Conservation (phyloP, 148 eudicot genomes). For the Vaccinium corymbosum region DNA sequence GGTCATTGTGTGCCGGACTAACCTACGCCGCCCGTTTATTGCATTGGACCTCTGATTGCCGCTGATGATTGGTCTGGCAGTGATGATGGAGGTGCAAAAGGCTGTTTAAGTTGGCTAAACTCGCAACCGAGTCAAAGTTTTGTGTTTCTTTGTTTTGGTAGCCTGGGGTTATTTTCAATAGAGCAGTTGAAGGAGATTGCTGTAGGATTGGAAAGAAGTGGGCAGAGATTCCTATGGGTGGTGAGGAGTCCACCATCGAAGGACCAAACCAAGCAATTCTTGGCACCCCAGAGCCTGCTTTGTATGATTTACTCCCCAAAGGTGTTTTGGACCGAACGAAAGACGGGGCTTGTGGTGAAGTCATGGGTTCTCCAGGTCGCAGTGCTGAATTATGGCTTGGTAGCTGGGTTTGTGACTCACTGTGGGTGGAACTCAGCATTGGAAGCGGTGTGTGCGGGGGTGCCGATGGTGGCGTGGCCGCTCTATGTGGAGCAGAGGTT, state of each 20-base stretch:
- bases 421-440: slow-evolving; percentile 64
- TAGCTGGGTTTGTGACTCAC: slow-evolving; percentile 60
- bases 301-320: slow-evolving; percentile 33
- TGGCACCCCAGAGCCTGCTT: slow-evolving; percentile 32
- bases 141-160: slow-evolving; percentile 56
- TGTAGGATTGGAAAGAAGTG: slow-evolving; percentile 48
- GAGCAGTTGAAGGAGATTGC: slow-evolving; percentile 51
- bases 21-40: slow-evolving; percentile 37
- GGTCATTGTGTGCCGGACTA: slow-evolving; percentile 31
- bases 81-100: slow-evolving; percentile 18
- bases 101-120: slow-evolving; percentile 51
- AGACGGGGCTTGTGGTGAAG: slow-evolving; percentile 43
- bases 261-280: slow-evolving; percentile 8
- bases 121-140: slow-evolving; percentile 45
- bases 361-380: slow-evolving; percentile 54
- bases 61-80: background rate
- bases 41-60: slow-evolving; percentile 45
- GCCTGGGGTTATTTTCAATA: slow-evolving; percentile 33
- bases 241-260: slow-evolving; percentile 39
- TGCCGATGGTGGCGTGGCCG: slow-evolving; percentile 56
- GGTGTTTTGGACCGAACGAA: slow-evolving; percentile 49
- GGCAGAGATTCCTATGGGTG: slow-evolving; percentile 57
- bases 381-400: slow-evolving; percentile 33
- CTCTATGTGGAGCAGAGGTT: slow-evolving; percentile 44
- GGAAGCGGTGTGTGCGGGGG: slow-evolving; percentile 39